Evolutionary conservation across 1,284 basidiomycete species (phyloP).

Genomic region (Boletus semigastroideus): DNA sequence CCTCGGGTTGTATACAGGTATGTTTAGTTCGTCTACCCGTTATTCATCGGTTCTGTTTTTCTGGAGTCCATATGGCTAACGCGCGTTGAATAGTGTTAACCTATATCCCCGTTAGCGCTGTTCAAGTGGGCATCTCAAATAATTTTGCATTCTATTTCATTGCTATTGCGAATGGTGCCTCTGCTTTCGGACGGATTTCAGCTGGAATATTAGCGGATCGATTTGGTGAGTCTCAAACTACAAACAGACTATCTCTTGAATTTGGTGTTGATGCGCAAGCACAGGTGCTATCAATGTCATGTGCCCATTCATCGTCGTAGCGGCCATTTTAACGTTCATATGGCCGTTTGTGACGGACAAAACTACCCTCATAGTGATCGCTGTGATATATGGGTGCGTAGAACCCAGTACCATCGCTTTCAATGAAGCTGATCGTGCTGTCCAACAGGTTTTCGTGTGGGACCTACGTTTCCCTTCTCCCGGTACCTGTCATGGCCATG

Average conservation of each 20-base stretch:
- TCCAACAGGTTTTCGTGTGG: conserved; percentile 55
- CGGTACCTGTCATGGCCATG: conserved; percentile 57
- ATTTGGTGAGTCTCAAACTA: conserved; percentile 31
- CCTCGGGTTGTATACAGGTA: conserved; percentile 63
- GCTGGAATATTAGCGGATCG: conserved; percentile 42
- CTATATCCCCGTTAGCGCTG: conserved; percentile 47
- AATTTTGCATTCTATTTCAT: conserved; percentile 46
- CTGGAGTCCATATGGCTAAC: conserved; percentile 11
- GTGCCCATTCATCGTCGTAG: conserved; percentile 40
- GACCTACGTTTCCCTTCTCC: conserved; percentile 53
- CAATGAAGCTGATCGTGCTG: conserved; percentile 29
- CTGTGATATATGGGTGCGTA: conserved; percentile 46
- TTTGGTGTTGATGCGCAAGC: background rate
- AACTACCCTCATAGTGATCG: conserved; percentile 36
- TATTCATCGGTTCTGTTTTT: background rate
- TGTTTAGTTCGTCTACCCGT: conserved; percentile 6
- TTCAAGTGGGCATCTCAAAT: conserved; percentile 34
- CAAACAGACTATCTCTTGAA: background rate
- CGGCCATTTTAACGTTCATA: conserved; percentile 39
- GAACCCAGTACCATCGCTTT: background rate
- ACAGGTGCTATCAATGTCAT: conserved; percentile 45
- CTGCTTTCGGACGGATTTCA: conserved; percentile 42
- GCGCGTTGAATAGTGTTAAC: conserved; percentile 39
- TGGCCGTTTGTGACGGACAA: conserved; percentile 44
- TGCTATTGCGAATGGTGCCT: conserved; percentile 48